These are phyloP conservation scores for Colletotrichum karsti DNA, from an alignment of 2,329 filamentous ascomycete genomes.

Conservation along the genomic window DNA sequence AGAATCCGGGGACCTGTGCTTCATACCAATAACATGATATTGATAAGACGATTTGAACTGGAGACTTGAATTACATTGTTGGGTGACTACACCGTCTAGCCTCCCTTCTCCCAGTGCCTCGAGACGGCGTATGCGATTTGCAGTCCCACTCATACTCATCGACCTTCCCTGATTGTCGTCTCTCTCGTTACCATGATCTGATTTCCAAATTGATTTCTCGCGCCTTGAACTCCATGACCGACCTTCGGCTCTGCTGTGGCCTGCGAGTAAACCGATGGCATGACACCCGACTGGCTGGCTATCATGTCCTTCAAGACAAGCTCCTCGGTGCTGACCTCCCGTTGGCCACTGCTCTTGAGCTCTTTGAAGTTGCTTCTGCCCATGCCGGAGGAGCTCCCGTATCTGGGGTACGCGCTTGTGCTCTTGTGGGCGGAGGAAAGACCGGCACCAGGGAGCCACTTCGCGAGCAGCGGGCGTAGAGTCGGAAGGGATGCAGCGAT, in stretches of 20 bases:
- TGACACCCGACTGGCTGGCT: not conserved
- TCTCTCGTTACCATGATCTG: constrained; percentile 3
- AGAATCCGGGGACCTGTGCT: no score
- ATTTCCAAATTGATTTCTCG: not conserved
- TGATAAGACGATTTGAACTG: no score
- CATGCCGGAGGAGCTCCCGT: constrained; percentile 25
- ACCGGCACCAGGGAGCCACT: constrained; percentile 31
- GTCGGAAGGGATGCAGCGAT: constrained; percentile 39
- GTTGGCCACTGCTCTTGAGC: constrained; percentile 11
- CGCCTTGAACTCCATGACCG: not conserved
- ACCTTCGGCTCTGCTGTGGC: not conserved
- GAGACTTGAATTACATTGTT: no score
- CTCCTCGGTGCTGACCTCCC: constrained; percentile 35
- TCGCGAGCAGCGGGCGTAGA: constrained; percentile 37
- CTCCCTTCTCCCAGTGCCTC: no score
- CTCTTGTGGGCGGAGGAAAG: constrained; percentile 29
- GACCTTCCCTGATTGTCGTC: not conserved
- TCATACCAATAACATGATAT: no score
- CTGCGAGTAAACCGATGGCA: constrained; percentile 11
- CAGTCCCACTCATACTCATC: not conserved
- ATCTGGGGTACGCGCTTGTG: constrained; percentile 29
- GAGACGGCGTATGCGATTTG: no score
- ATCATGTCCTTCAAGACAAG: constrained; percentile 33
- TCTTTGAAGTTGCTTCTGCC: constrained; percentile 18
- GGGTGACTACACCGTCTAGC: no score